These are phyloP conservation scores for Psilocybe subaeruginosa DNA, from an alignment of 768 basidiomycete species.

Conservation along the genomic window DNA sequence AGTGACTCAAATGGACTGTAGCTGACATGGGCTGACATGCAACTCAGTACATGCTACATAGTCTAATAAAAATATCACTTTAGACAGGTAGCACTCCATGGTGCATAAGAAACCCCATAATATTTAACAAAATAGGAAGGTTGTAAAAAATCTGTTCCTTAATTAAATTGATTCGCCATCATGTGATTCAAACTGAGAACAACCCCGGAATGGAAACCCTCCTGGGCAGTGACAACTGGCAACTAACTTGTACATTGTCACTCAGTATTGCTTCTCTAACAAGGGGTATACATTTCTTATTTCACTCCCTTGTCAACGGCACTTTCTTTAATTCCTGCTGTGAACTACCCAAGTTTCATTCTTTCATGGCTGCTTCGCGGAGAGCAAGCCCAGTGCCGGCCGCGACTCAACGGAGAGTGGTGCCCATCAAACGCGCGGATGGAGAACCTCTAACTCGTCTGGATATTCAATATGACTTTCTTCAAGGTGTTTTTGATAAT, in stretches of 20 bases:
- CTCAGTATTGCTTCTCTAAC: background rate
- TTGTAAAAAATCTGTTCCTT: background rate
- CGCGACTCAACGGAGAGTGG: slow-evolving; percentile 39
- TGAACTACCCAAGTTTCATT: background rate
- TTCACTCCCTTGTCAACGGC: background rate
- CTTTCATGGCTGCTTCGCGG: slow-evolving; percentile 33
- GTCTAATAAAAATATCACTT: too few relatives aligned
- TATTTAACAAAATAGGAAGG: too few relatives aligned
- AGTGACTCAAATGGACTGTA: too few relatives aligned
- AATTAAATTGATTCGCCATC: slow-evolving; percentile 19
- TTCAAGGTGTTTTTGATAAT: slow-evolving; percentile 77
- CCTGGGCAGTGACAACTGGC: slow-evolving; percentile 11
- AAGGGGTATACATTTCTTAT: background rate
- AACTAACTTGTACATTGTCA: background rate
- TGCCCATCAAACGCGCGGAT: slow-evolving; percentile 57
- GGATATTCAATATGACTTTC: slow-evolving; percentile 81
- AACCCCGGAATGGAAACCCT: slow-evolving; percentile 12
- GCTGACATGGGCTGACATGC: too few relatives aligned
- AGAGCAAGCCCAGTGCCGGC: slow-evolving; percentile 35
- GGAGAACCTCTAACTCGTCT: slow-evolving; percentile 67
- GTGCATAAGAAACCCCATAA: too few relatives aligned
- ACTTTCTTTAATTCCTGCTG: background rate
- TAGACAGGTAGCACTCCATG: too few relatives aligned
- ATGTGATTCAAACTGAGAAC: slow-evolving; percentile 20
- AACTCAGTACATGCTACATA: too few relatives aligned